These are phyloP conservation scores for Ocimum tenuiflorum DNA, from an alignment of 257 asterid species.

Conservation along the genomic window DNA sequence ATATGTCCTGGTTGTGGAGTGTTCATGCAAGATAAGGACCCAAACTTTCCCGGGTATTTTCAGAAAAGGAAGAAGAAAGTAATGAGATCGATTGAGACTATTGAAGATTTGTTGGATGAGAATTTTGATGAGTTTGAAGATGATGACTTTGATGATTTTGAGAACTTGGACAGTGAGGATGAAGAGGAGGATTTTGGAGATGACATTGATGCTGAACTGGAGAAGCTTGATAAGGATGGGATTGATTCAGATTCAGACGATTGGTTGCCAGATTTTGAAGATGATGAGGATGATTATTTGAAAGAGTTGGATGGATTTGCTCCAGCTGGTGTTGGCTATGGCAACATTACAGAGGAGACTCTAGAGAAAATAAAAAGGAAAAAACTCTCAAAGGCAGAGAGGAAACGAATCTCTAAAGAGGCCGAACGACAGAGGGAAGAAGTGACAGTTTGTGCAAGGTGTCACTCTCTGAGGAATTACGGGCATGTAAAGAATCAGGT, in stretches of 20 bases:
- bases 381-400: conserved; percentile 65
- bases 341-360: conserved; percentile 74
- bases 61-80: conserved; percentile 38
- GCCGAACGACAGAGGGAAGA: conserved; percentile 54
- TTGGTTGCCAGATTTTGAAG: conserved; percentile 50
- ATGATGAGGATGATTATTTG: conserved; percentile 38
- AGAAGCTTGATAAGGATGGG: conserved; percentile 30
- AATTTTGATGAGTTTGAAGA: conserved; percentile 43
- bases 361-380: conserved; percentile 47
- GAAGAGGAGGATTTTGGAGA: conserved; percentile 41
- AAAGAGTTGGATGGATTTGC: conserved; percentile 73
- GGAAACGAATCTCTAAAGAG: conserved; percentile 60
- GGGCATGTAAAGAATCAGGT: conserved; percentile 78
- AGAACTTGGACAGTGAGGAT: conserved; percentile 23
- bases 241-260: conserved; percentile 55
- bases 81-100: conserved; percentile 15
- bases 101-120: conserved; percentile 37
- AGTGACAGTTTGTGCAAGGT: conserved; percentile 81
- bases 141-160: conserved; percentile 15
- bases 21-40: conserved; percentile 83
- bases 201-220: conserved; percentile 35
- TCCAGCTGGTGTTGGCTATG: conserved; percentile 82
- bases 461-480: conserved; percentile 82
- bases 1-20: conserved; percentile 95
- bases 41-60: conserved; percentile 71